Percentiles rank a stretch among this genome's conserved stretches.
Evolutionary conservation across 2,329 filamentous ascomycete genomes (phyloP).

Genomic region (Eutypa lata): DNA sequence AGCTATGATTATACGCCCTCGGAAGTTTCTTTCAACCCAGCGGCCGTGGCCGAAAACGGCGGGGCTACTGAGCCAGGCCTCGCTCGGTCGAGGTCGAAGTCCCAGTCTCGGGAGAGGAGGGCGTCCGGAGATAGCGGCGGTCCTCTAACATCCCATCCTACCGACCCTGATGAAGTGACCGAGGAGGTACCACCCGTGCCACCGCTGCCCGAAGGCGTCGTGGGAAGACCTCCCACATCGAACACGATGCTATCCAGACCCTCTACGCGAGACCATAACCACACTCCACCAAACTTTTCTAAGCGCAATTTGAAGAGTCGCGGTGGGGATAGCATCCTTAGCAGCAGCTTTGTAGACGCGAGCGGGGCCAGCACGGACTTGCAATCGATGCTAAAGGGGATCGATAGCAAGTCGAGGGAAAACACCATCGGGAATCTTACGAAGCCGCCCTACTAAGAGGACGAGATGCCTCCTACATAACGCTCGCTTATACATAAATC

Average conservation of each 20-base stretch:
- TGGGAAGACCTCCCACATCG: slow-evolving; percentile 17
- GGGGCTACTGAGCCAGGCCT: slow-evolving; percentile 20
- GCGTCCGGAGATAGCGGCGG: slow-evolving; percentile 21
- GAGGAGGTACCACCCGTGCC: slow-evolving; percentile 54
- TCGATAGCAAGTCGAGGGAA: slow-evolving; percentile 30
- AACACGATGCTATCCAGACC: slow-evolving; percentile 18
- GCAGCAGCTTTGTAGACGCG: slow-evolving; percentile 18
- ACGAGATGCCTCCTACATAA: slow-evolving; percentile 7
- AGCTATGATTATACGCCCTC: slow-evolving; percentile 68
- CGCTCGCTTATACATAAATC: slow-evolving; percentile 8
- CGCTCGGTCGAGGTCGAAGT: slow-evolving; percentile 22
- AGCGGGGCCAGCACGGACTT: slow-evolving; percentile 24
- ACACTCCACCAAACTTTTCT: slow-evolving; percentile 31
- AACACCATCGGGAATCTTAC: slow-evolving; percentile 29
- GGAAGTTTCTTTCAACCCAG: slow-evolving; percentile 59
- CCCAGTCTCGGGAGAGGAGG: slow-evolving; percentile 28
- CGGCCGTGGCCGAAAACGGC: slow-evolving; percentile 29
- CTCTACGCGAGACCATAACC: slow-evolving; percentile 29
- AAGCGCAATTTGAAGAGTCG: slow-evolving; percentile 26
- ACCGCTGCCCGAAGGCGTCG: slow-evolving; percentile 41
- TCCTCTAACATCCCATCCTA: slow-evolving; percentile 26
- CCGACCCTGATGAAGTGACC: slow-evolving; percentile 25
- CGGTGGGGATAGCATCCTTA: slow-evolving; percentile 24
- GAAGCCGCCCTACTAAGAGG: slow-evolving; percentile 27
- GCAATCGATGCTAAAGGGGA: slow-evolving; percentile 30